Conservation (phyloP, 495 filamentous ascomycete species). For the Xylaria grammica region DNA sequence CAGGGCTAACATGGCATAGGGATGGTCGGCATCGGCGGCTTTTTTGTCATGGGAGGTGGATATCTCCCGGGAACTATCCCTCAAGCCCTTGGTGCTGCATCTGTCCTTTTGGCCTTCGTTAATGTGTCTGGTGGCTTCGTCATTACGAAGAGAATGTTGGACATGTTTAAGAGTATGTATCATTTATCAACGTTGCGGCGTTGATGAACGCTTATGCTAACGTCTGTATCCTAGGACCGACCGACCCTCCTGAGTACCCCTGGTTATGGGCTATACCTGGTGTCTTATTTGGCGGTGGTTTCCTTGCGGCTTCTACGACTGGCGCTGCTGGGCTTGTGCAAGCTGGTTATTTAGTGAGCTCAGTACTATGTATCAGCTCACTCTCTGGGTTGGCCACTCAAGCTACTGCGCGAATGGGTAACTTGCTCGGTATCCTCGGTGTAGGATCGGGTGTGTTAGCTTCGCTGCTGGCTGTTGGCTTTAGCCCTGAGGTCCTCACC, state of each 20-base stretch:
- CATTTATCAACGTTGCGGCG: not conserved
- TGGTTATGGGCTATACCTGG: constrained; percentile 82
- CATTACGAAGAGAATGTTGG: constrained; percentile 87
- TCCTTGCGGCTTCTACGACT: constrained; percentile 73
- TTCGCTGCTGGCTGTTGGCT: constrained; percentile 77
- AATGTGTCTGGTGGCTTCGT: constrained; percentile 85
- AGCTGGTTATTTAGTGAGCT: constrained; percentile 80
- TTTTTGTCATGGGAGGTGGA: constrained; percentile 82
- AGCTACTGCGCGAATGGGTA: constrained; percentile 76
- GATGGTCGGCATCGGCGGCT: constrained; percentile 82
- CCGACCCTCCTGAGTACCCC: constrained; percentile 81
- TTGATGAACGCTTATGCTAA: constrained; percentile 25
- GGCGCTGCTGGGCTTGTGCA: constrained; percentile 81
- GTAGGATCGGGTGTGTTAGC: constrained; percentile 78
- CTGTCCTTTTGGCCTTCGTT: constrained; percentile 79
- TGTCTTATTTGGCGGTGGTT: constrained; percentile 75
- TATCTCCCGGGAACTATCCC: constrained; percentile 76
- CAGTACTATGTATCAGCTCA: constrained; percentile 75
- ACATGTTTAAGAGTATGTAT: constrained; percentile 78
- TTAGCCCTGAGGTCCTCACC: constrained; percentile 70
- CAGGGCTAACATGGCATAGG: constrained; percentile 35
- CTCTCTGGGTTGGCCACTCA: constrained; percentile 77
- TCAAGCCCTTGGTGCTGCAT: constrained; percentile 73
- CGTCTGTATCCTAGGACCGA: constrained; percentile 54
- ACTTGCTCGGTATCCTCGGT: constrained; percentile 79